Evolutionary conservation across 768 basidiomycete species (phyloP).

Genomic region (Auricularia cornea): DNA sequence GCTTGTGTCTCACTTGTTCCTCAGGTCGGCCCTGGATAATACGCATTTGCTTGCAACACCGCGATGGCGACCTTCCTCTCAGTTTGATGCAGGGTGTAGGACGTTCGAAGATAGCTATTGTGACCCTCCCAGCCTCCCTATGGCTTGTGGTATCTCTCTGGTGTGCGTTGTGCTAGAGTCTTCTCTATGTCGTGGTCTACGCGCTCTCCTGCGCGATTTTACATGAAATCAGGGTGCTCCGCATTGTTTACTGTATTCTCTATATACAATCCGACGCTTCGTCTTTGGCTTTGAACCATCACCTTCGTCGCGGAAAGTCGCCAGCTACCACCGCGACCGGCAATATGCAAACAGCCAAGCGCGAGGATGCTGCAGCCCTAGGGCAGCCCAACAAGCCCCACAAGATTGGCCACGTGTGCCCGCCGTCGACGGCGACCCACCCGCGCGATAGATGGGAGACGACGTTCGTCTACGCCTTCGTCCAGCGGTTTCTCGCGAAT

Average conservation of each 20-base stretch:
- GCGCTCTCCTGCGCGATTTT: not conserved
- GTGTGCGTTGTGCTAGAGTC: not conserved
- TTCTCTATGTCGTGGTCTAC: not conserved
- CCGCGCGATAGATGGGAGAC: slow-evolving; percentile 83
- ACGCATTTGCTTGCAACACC: slow-evolving; percentile 13
- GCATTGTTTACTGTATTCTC: not conserved
- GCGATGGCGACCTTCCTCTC: not conserved
- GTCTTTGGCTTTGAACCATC: not conserved
- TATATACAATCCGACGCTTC: slow-evolving; percentile 1
- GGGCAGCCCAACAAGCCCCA: not conserved
- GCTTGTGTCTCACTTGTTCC: slow-evolving; percentile 13
- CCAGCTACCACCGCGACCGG: not conserved
- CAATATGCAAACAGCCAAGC: not conserved
- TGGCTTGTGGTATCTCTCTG: not conserved
- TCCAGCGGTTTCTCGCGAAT: slow-evolving; percentile 60
- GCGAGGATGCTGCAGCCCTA: not conserved
- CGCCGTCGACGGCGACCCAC: slow-evolving; percentile 55
- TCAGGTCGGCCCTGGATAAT: slow-evolving; percentile 84
- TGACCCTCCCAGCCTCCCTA: not conserved
- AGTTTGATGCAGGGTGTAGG: too few relatives aligned
- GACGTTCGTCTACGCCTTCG: slow-evolving; percentile 77
- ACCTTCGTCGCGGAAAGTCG: not conserved
- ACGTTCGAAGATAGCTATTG: not conserved
- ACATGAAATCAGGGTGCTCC: not conserved
- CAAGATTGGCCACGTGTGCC: slow-evolving; percentile 46